A percentile compares a stretch with the other conserved stretches of the same genome.
These are phyloP conservation scores for Leucosporidium yakuticum DNA, from an alignment of 768 basidiomycete species.

Conservation along the genomic window DNA sequence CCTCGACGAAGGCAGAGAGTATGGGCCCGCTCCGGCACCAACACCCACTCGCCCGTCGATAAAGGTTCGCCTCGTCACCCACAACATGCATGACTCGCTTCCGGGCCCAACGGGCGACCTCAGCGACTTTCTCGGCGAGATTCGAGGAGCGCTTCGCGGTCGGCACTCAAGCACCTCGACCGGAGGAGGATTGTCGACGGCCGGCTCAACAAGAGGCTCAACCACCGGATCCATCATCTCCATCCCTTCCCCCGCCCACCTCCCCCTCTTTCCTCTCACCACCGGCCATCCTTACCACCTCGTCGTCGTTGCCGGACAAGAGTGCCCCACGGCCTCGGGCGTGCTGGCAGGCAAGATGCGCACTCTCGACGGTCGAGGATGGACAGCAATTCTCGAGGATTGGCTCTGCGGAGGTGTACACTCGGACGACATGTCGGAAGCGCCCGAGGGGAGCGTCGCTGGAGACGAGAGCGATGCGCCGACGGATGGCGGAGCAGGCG, in stretches of 20 bases:
- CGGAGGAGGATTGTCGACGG: too few relatives aligned
- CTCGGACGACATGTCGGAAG: conserved; percentile 5
- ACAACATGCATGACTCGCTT: conserved; percentile 36
- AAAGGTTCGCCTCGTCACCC: conserved; percentile 33
- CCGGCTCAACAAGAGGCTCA: conserved; percentile 7
- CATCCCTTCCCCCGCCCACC: neutral
- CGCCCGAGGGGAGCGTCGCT: neutral
- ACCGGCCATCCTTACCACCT: conserved; percentile 35
- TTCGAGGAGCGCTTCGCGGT: conserved; percentile 8
- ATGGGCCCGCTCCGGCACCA: too few relatives aligned
- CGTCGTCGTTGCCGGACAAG: conserved; percentile 37
- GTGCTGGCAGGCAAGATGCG: conserved; percentile 22
- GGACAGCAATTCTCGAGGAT: conserved; percentile 37
- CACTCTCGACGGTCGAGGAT: conserved; percentile 24
- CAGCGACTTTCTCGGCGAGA: conserved; percentile 35
- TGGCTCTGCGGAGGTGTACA: conserved; percentile 36
- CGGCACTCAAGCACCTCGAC: conserved; percentile 2
- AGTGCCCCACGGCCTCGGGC: conserved; percentile 30
- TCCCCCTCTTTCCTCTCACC: conserved; percentile 25
- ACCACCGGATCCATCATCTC: conserved; percentile 16
- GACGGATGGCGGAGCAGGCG: conserved; percentile 5
- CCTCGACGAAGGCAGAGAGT: too few relatives aligned
- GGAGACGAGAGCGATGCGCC: neutral
- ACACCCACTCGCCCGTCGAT: conserved; percentile 2
- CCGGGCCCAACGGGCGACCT: conserved; percentile 33